A percentile compares a stretch with the other conserved stretches of the same genome.
These are phyloP conservation scores for Talaromyces verruculosus DNA, from an alignment of 2,329 filamentous ascomycete genomes.

Conservation along the genomic window DNA sequence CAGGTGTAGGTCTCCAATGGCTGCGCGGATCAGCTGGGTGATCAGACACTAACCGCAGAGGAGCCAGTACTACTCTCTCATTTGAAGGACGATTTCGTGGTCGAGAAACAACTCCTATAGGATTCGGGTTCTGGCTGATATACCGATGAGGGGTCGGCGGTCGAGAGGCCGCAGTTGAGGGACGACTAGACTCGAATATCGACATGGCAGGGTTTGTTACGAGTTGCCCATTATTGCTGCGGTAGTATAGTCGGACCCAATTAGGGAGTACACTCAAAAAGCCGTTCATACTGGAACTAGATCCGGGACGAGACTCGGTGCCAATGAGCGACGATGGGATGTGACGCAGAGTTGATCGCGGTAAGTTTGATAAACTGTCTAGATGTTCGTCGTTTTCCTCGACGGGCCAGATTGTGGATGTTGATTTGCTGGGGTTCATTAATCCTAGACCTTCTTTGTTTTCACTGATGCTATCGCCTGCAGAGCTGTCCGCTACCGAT, in stretches of 20 bases:
- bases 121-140: constrained; percentile 31
- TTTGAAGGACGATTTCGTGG: constrained; percentile 30
- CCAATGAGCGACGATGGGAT: constrained; percentile 34
- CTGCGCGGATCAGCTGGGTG: constrained; percentile 45
- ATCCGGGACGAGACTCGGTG: constrained; percentile 32
- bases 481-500: constrained; percentile 25
- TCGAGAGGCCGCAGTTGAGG: constrained; percentile 28
- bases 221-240: constrained; percentile 58
- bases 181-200: constrained; percentile 33
- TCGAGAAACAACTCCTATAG: constrained; percentile 31
- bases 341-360: constrained; percentile 29
- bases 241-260: constrained; percentile 66
- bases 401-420: constrained; percentile 39
- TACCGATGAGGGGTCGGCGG: constrained; percentile 31
- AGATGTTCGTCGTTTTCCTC: constrained; percentile 36
- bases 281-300: constrained; percentile 47
- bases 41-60: constrained; percentile 29
- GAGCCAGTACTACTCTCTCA: constrained; percentile 22
- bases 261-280: constrained; percentile 47
- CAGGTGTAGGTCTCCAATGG: constrained; percentile 42
- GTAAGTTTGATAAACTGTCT: constrained; percentile 40
- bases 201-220: constrained; percentile 46
- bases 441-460: constrained; percentile 17
- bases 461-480: constrained; percentile 23
- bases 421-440: constrained; percentile 24